A percentile compares a stretch with the other conserved stretches of the same genome.
phyloP scores from a whole-genome alignment of 805 yeast species.

The Dipodascopsis uninucleata region DNA sequence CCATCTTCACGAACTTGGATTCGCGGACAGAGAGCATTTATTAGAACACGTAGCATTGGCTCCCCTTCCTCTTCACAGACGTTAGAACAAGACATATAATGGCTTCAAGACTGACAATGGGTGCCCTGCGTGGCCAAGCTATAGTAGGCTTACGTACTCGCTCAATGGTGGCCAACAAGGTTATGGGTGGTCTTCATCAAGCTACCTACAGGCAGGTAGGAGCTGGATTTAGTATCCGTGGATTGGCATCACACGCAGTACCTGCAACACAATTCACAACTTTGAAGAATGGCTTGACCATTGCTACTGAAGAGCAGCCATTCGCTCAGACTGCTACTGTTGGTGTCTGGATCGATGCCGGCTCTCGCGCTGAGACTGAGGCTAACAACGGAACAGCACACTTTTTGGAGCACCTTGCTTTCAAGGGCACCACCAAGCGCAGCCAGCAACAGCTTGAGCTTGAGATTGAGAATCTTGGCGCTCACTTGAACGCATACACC shows the following conservation, averaged over 20 bases:
- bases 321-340: constrained; percentile 92
- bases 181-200: too few relatives aligned
- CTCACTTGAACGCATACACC: constrained; percentile 97
- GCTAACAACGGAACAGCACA: constrained; percentile 94
- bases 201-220: too few relatives aligned
- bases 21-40: too few relatives aligned
- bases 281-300: constrained; percentile 81
- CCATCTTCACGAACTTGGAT: too few relatives aligned
- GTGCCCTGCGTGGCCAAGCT: too few relatives aligned
- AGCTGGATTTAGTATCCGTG: constrained; percentile 18
- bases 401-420: constrained; percentile 92
- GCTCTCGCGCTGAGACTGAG: constrained; percentile 88
- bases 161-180: too few relatives aligned
- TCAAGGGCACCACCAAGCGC: constrained; percentile 84
- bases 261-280: constrained; percentile 64
- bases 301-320: constrained; percentile 82
- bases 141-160: too few relatives aligned
- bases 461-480: constrained; percentile 93
- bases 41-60: too few relatives aligned
- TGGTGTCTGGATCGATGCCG: constrained; percentile 98
- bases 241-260: constrained; percentile 30
- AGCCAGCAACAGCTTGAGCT: constrained; percentile 79
- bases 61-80: too few relatives aligned
- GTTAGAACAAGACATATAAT: too few relatives aligned
- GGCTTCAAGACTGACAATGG: too few relatives aligned